Conservation (phyloP, 2,329 filamentous ascomycete species). For the Allantophomopsis lycopodina region DNA sequence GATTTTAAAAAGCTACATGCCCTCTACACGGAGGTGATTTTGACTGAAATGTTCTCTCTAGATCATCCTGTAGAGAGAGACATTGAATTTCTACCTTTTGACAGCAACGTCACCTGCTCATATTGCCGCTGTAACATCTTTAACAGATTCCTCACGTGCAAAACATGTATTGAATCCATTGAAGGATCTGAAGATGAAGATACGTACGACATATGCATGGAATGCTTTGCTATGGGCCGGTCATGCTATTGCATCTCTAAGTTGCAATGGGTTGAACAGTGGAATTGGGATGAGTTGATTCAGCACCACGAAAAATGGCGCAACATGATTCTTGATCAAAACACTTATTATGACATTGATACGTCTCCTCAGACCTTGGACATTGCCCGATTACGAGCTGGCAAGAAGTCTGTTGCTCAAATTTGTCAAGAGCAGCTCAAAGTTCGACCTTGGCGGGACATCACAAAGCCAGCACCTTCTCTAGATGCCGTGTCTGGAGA, state of each 20-base stretch:
- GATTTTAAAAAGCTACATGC: slow-evolving; percentile 74
- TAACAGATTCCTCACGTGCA: slow-evolving; percentile 90
- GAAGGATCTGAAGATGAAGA: slow-evolving; percentile 59
- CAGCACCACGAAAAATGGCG: slow-evolving; percentile 76
- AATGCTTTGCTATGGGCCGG: slow-evolving; percentile 94
- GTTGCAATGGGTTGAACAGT: slow-evolving; percentile 87
- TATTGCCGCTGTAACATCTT: slow-evolving; percentile 96
- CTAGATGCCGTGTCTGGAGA: slow-evolving; percentile 20
- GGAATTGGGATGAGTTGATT: slow-evolving; percentile 66
- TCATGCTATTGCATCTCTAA: slow-evolving; percentile 82
- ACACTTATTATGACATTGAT: slow-evolving; percentile 50
- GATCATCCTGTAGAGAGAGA: slow-evolving; percentile 47
- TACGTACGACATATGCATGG: slow-evolving; percentile 94
- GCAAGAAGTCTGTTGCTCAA: slow-evolving; percentile 73
- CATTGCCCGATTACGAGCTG: slow-evolving; percentile 49
- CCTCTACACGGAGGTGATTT: slow-evolving; percentile 64
- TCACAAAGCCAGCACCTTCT: slow-evolving; percentile 28
- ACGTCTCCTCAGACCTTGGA: slow-evolving; percentile 58
- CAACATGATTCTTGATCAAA: slow-evolving; percentile 59
- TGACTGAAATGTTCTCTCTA: slow-evolving; percentile 74
- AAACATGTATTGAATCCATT: slow-evolving; percentile 59
- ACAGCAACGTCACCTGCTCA: slow-evolving; percentile 87
- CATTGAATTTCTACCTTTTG: slow-evolving; percentile 66
- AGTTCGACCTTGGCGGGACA: slow-evolving; percentile 69
- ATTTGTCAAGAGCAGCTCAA: slow-evolving; percentile 87